Base-by-base conservation (phyloP, 176 grass and related monocot genomes). In the Triticum dicoccoides region DNA sequence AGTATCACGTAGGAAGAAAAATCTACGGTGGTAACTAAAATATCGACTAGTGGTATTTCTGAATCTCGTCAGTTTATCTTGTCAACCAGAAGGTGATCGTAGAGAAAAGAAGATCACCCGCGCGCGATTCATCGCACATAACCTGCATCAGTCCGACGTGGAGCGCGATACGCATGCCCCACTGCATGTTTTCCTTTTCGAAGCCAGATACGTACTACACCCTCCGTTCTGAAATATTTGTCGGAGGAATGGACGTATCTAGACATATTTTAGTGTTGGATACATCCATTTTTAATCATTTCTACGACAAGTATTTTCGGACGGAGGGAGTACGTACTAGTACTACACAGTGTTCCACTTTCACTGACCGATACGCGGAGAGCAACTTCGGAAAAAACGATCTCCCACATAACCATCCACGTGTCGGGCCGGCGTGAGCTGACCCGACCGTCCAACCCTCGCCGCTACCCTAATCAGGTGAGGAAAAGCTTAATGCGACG, bases 331-430 rank as follows among this genome's bases (percentile, higher is more conserved):
- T 25, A 29, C 29, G 29, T 29, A 29, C 29, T 29, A 29, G 29
- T 29, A 49, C 6, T 6, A 6, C 49, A 7, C 21, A 3, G 38
- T 23, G 65, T 75, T 61, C 67, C 85, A 80, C 78, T 75, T 61
- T 59, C 85, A 80, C 78, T n/a, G 41, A 58, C 51, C 5, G 44
- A 74, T 68, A 75, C 76, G 66, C 37, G 45, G 80, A 90, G 21
- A 20, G 68, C 18, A 84, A 29, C 29, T 29, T 29, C 29, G 29
- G 29, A 29, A 29, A 86, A 73, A 39, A 38, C 33, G 54, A 33
- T 54, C 20, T 8, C 44, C 69, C 18, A 39, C 27, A 29, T 5
- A 6, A 18, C 18, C 10, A 6, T 51, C 29, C 88, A 88, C 62
- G 85, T 81, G 89, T 88, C 81, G 77, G 2, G 1, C 12, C 23